A percentile compares a stretch with the other conserved stretches of the same genome.
Evolutionary conservation across 495 filamentous ascomycete genomes (phyloP).

Genomic region (Extremus antarcticus): DNA sequence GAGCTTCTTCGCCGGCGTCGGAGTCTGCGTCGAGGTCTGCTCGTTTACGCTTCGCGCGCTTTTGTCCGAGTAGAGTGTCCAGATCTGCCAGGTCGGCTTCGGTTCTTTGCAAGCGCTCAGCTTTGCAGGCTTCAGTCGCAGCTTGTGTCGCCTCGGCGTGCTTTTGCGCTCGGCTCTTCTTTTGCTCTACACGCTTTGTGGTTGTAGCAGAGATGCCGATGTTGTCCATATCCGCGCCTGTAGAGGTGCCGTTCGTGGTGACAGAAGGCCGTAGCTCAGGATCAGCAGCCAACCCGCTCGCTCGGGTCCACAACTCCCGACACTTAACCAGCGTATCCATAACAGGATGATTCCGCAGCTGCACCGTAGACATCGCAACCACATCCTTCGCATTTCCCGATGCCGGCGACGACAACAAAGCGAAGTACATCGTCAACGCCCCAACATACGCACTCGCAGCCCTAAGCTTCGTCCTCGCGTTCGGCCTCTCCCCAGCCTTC

Average conservation of each 20-base stretch:
- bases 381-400: constrained; percentile 35
- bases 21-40: constrained; percentile 38
- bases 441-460: constrained; percentile 76
- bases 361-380: constrained; percentile 49
- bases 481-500: neutral
- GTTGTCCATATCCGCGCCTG: too few relatives aligned
- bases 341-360: constrained; percentile 75
- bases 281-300: constrained; percentile 46
- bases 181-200: neutral
- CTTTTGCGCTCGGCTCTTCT: constrained; percentile 40
- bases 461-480: constrained; percentile 34
- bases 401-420: constrained; percentile 66
- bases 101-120: constrained; percentile 43
- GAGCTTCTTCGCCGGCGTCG: constrained; percentile 59
- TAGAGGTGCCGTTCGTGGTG: neutral
- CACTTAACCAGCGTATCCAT: constrained; percentile 77
- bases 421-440: constrained; percentile 84
- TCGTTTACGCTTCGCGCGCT: constrained; percentile 27
- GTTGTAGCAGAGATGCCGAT: constrained; percentile 14
- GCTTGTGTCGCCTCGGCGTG: constrained; percentile 42
- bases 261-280: neutral
- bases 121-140: constrained; percentile 43
- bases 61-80: constrained; percentile 21
- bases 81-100: constrained; percentile 65
- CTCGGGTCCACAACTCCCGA: constrained; percentile 66